These are phyloP conservation scores for Solanum dulcamara DNA, from an alignment of 257 asterid genomes.

Conservation along the genomic window DNA sequence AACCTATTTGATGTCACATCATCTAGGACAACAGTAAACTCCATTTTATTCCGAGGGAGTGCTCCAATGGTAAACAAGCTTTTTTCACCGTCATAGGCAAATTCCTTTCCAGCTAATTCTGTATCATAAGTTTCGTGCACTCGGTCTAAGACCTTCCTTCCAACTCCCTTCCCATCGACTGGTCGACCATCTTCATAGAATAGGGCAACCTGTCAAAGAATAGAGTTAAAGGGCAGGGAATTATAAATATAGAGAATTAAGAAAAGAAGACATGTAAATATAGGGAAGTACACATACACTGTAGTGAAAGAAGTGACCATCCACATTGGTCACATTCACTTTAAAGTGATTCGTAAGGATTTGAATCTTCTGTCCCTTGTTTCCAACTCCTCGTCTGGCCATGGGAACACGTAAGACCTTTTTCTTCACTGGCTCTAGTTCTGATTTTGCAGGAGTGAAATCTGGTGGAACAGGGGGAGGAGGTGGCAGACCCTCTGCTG, in stretches of 20 bases:
- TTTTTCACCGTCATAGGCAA: constrained; percentile 89
- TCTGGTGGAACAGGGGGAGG: constrained; percentile 79
- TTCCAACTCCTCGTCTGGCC: constrained; percentile 74
- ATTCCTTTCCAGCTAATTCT: constrained; percentile 64
- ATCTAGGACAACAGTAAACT: constrained; percentile 85
- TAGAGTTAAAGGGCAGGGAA: neutral
- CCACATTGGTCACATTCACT: constrained; percentile 54
- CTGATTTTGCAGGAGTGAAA: constrained; percentile 44
- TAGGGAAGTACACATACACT: constrained; percentile 31
- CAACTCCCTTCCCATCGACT: constrained; percentile 86
- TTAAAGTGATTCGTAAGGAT: constrained; percentile 82
- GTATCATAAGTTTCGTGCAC: constrained; percentile 64
- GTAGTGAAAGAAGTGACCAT: constrained; percentile 83
- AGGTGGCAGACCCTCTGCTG: constrained; percentile 59
- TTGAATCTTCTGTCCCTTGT: constrained; percentile 59
- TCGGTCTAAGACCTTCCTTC: constrained; percentile 73
- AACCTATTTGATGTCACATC: constrained; percentile 67
- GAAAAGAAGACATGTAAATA: neutral
- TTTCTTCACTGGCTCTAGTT: constrained; percentile 30
- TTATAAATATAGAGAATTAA: neutral
- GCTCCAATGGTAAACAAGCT: constrained; percentile 81
- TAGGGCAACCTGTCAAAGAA: constrained; percentile 58
- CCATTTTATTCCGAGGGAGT: constrained; percentile 73
- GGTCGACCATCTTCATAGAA: constrained; percentile 89
- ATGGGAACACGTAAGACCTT: constrained; percentile 50